Evolutionary conservation across 306 rosid species (phyloP).

Genomic region (Prunus mira): DNA sequence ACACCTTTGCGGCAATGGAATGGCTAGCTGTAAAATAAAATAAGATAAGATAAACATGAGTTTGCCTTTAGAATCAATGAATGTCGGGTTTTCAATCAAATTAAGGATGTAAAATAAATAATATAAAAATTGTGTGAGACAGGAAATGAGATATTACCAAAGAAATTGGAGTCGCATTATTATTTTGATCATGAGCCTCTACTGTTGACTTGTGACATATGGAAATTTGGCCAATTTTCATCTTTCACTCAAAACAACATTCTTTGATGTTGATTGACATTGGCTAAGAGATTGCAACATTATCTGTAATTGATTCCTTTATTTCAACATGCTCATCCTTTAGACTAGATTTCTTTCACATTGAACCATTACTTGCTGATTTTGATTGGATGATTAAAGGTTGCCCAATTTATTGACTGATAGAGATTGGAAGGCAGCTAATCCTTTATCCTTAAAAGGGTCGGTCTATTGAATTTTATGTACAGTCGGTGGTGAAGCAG

Average conservation of each 20-base stretch:
- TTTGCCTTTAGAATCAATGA: not conserved
- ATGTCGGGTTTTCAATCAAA: not conserved
- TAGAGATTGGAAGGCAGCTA: not conserved
- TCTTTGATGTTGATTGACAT: conserved; percentile 3
- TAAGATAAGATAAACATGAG: not conserved
- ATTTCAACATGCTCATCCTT: not conserved
- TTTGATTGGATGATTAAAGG: not conserved
- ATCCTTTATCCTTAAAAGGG: no score
- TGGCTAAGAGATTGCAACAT: not conserved
- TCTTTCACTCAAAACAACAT: not conserved
- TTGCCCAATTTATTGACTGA: not conserved
- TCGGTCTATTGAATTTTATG: no score
- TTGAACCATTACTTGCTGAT: not conserved
- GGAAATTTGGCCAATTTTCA: not conserved
- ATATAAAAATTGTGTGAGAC: not conserved
- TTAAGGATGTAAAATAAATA: not conserved
- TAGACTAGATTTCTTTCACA: not conserved
- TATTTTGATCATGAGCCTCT: not conserved
- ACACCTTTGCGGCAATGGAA: not conserved
- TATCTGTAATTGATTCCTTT: not conserved
- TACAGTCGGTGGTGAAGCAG: no score
- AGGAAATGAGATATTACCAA: not conserved
- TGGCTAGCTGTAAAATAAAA: not conserved
- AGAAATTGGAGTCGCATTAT: not conserved
- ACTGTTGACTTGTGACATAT: not conserved